Conservation (phyloP, 129 eudicot species). For the Cynara cardunculus region DNA sequence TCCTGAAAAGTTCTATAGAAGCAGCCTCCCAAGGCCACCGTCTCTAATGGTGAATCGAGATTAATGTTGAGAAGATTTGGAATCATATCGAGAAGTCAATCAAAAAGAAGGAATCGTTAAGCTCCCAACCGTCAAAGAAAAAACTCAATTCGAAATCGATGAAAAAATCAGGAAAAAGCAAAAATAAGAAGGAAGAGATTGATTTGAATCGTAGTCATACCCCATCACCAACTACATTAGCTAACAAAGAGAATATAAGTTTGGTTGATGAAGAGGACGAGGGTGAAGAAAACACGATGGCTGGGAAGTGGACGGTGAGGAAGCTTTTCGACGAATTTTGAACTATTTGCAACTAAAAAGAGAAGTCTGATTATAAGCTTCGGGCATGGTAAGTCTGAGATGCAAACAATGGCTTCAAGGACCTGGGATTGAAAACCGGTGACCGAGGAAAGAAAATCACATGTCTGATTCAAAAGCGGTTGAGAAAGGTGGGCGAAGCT, state of each 20-base stretch:
- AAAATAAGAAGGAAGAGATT: neutral
- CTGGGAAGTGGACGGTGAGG: slow-evolving; percentile 48
- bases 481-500: no score
- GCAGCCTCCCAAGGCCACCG: slow-evolving; percentile 62
- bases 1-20: slow-evolving; percentile 67
- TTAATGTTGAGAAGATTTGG: slow-evolving; percentile 35
- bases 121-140: neutral
- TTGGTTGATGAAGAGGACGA: slow-evolving; percentile 23
- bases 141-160: no score
- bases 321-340: slow-evolving; percentile 60
- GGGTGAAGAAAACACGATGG: slow-evolving; percentile 20
- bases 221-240: slow-evolving; percentile 45
- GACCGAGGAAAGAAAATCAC: no score
- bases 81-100: slow-evolving; percentile 25
- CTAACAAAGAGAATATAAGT: slow-evolving; percentile 24
- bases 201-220: neutral
- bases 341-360: no score
- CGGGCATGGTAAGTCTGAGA: no score
- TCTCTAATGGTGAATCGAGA: slow-evolving; percentile 49
- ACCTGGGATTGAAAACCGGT: no score
- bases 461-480: no score
- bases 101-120: neutral
- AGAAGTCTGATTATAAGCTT: no score
- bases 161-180: neutral
- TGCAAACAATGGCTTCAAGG: no score